Conservation (phyloP, 2,329 filamentous ascomycete species). For the Fusarium sp. region DNA sequence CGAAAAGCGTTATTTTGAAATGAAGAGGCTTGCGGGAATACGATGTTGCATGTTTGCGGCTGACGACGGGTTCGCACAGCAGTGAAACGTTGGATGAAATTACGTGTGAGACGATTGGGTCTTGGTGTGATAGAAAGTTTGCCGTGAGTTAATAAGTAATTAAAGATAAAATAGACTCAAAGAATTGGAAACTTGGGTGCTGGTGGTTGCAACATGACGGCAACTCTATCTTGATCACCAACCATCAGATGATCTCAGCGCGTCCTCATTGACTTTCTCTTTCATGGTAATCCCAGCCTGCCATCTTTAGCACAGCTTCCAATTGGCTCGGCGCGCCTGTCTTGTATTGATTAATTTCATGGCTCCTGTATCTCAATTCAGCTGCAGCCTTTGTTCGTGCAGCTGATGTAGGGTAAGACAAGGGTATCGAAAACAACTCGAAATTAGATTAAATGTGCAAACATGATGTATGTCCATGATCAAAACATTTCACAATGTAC, state of each 20-base stretch:
- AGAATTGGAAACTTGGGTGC: not conserved
- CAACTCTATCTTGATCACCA: conserved; percentile 9
- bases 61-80: not conserved
- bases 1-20: not conserved
- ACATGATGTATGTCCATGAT: not conserved
- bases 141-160: not conserved
- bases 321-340: conserved; percentile 2
- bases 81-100: conserved; percentile 2
- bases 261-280: not conserved
- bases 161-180: not conserved
- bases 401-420: conserved; percentile 12
- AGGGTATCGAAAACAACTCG: not conserved
- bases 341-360: not conserved
- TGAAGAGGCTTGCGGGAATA: conserved; percentile 7
- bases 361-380: not conserved
- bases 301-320: not conserved
- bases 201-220: conserved; percentile 3
- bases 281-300: conserved; percentile 1
- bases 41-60: not conserved
- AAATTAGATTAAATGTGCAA: not conserved
- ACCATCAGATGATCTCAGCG: not conserved
- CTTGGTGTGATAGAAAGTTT: not conserved
- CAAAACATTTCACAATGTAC: not conserved
- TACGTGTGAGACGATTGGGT: conserved; percentile 9
- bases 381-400: not conserved